Base-by-base conservation (phyloP, 768 basidiomycete species). In the Hygrophorus pudorinus region DNA sequence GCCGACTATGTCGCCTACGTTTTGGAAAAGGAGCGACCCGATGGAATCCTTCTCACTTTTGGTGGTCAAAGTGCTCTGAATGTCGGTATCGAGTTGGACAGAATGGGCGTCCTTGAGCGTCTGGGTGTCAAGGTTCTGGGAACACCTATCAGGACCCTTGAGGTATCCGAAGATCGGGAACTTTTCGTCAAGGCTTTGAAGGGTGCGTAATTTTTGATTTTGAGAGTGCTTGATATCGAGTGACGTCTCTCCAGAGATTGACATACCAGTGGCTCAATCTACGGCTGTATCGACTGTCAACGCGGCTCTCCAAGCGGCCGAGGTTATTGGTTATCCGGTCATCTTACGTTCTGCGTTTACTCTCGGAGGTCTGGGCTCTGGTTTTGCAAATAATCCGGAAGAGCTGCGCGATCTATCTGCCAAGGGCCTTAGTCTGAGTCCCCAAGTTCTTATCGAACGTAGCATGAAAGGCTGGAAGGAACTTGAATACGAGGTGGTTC, bases 381-480 rank as follows among this genome's bases (percentile, higher is more conserved):
- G 96, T 36, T 99, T 99, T 59, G 96, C 96, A 38, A 81, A 94
- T 58, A 79, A 97, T 61, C 73, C 89, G 10, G 87, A 96, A 49
- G 96, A 99, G 70, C 68, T 99, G 45, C 84, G 91, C 46, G 93
- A 99, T 63, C 72, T 99, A 17, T 78, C 91, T 34, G 93, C 96
- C 17, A 94, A 88, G 64, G 78, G 83, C 58, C 76, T 99, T 42
- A 81, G 81, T 58, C 72, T 98, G 21, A 86, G 83, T 52, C 94
- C 96, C 38, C 96, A 98, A 61, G 88, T 98, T 35, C 75, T 99
- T 45, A 92, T 99, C 51, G 96, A 98, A 66, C 85, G 92, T 40
- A 89, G 85, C 53, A 87, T 99, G 84, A 98, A 98, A 66, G 96
- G 96, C 24, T 99, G 96, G 96, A 99, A 99, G 62, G 96, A 99